Percentiles rank a stretch among this genome's conserved stretches.
Conservation (phyloP, 1,284 basidiomycete species). For the Leccinum griseonigrum region DNA sequence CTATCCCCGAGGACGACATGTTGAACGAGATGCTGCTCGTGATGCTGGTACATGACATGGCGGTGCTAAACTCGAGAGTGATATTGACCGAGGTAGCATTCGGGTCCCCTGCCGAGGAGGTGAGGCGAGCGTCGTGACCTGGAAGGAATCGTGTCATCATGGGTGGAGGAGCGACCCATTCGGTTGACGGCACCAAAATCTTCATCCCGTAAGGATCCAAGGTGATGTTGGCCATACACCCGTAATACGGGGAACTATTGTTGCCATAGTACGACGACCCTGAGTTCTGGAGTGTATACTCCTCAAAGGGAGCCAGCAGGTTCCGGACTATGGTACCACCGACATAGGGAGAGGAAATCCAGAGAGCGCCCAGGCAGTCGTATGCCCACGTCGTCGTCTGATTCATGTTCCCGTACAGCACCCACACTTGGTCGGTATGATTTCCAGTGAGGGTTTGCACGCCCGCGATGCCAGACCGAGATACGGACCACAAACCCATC, state of each 20-base stretch:
- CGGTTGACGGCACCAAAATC: constrained; percentile 63
- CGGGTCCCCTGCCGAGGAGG: constrained; percentile 43
- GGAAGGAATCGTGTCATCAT: constrained; percentile 77
- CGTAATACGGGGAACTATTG: constrained; percentile 59
- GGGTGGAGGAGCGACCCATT: constrained; percentile 72
- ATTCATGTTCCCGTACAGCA: constrained; percentile 86
- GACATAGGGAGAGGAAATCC: constrained; percentile 77
- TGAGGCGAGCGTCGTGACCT: constrained; percentile 79
- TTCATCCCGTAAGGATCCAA: constrained; percentile 81
- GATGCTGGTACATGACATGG: constrained; percentile 73
- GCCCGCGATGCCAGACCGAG: constrained; percentile 56
- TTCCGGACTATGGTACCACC: constrained; percentile 66
- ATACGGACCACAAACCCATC: constrained; percentile 83
- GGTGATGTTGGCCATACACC: constrained; percentile 66
- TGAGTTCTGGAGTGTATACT: constrained; percentile 65
- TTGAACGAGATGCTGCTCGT: constrained; percentile 61
- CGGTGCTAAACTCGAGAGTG: constrained; percentile 71
- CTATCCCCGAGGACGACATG: constrained; percentile 67
- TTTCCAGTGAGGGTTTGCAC: constrained; percentile 58
- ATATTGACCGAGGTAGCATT: constrained; percentile 67
- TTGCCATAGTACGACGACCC: constrained; percentile 57
- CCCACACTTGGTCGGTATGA: constrained; percentile 69
- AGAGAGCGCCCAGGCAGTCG: constrained; percentile 54
- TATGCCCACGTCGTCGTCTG: constrained; percentile 59
- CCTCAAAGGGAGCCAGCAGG: constrained; percentile 81